These are phyloP conservation scores for Solanum clarkiae DNA, from an alignment of 257 asterid species.

Conservation along the genomic window DNA sequence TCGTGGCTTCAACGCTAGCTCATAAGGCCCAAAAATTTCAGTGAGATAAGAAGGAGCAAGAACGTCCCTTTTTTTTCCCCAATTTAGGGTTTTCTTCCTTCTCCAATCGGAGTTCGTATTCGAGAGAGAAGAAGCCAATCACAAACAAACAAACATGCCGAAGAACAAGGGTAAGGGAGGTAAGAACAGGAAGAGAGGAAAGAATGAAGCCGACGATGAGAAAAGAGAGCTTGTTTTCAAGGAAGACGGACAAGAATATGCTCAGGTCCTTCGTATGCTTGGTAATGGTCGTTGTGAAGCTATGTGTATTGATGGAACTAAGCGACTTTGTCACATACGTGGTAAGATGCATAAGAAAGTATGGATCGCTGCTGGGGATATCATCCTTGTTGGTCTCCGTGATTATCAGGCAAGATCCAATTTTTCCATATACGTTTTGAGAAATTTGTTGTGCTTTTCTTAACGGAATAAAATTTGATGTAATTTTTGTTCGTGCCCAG, in stretches of 20 bases:
- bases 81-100: background rate
- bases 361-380: constrained; percentile 95
- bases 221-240: constrained; percentile 88
- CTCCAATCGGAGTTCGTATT: background rate
- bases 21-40: background rate
- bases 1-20: background rate
- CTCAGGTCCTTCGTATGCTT: constrained; percentile 86
- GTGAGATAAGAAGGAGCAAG: background rate
- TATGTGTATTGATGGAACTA: constrained; percentile 69
- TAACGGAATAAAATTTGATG: background rate
- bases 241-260: constrained; percentile 93
- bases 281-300: constrained; percentile 95
- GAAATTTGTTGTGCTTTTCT: background rate
- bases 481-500: background rate
- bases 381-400: constrained; percentile 89
- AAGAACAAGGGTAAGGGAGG: constrained; percentile 99
- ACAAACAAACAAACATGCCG: constrained; percentile 37
- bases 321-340: constrained; percentile 82
- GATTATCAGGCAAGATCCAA: constrained; percentile 51
- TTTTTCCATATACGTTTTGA: background rate
- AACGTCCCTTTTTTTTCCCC: background rate
- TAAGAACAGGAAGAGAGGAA: constrained; percentile 88
- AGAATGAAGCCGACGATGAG: constrained; percentile 93
- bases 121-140: background rate
- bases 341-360: constrained; percentile 98